Percentiles rank a stretch among this genome's conserved stretches.
Conservation (phyloP, 495 filamentous ascomycete species). For the Lophiostoma macrostomum region DNA sequence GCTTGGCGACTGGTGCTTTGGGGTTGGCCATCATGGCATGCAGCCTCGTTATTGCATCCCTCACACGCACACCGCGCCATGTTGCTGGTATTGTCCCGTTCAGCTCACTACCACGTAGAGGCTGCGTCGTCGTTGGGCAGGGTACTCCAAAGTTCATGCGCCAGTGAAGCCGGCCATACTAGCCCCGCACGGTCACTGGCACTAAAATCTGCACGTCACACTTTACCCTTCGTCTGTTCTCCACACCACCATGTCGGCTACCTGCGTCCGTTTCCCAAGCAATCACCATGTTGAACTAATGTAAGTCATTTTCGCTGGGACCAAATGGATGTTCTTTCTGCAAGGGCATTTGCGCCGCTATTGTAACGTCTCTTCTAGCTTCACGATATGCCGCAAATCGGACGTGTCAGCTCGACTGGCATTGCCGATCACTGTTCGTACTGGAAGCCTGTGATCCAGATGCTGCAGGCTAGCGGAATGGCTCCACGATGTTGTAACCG, state of each 20-base stretch:
- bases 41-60: too few species aligned
- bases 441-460: conserved; percentile 10
- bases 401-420: too few species aligned
- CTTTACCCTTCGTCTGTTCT: conserved; percentile 8
- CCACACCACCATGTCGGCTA: conserved; percentile 14
- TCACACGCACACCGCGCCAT: too few species aligned
- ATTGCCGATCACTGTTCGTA: conserved; percentile 3
- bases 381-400: too few species aligned
- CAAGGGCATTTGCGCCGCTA: neutral
- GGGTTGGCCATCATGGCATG: too few species aligned
- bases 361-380: too few species aligned
- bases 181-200: conserved; percentile 13
- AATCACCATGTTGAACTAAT: conserved; percentile 8
- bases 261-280: conserved; percentile 8
- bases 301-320: conserved; percentile 11
- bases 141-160: neutral
- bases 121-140: too few species aligned
- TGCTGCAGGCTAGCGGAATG: conserved; percentile 9
- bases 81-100: too few species aligned
- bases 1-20: too few species aligned
- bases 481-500: too few species aligned
- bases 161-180: neutral
- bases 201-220: conserved; percentile 28
- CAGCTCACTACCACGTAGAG: too few species aligned
- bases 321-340: too few species aligned